Conservation (phyloP, 495 filamentous ascomycete species). For the Xeromyces bisporus region DNA sequence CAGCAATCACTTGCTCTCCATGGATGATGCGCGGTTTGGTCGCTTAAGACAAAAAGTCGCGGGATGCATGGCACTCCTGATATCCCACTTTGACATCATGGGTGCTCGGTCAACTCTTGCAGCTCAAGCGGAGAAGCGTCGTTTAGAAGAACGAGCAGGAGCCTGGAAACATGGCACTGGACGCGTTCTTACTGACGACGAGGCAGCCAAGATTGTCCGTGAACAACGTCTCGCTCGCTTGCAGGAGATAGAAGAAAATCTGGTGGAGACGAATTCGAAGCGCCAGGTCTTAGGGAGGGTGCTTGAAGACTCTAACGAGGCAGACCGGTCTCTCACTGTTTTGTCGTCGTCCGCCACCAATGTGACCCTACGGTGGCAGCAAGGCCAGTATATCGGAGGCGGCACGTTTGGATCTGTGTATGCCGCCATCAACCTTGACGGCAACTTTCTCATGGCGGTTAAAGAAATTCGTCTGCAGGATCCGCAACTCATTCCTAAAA, state of each 20-base stretch:
- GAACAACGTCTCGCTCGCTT: conserved; percentile 57
- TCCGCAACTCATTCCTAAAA: conserved; percentile 84
- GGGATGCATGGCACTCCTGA: conserved; percentile 92
- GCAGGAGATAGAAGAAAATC: conserved; percentile 52
- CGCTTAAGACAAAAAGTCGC: conserved; percentile 72
- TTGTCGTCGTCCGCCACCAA: conserved; percentile 88
- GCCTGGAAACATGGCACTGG: conserved; percentile 60
- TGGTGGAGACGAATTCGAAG: conserved; percentile 71
- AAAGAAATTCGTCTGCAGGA: conserved; percentile 97
- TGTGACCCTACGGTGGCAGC: conserved; percentile 90
- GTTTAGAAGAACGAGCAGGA: conserved; percentile 59
- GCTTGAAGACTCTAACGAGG: conserved; percentile 84
- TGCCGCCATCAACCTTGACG: conserved; percentile 90
- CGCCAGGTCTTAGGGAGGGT: conserved; percentile 78
- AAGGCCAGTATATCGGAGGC: conserved; percentile 91
- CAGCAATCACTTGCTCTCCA: conserved; percentile 73
- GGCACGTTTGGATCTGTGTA: conserved; percentile 97
- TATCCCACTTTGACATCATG: conserved; percentile 98
- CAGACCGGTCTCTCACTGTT: conserved; percentile 83
- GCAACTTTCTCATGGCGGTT: conserved; percentile 91
- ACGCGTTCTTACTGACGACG: conserved; percentile 66
- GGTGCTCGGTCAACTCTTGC: conserved; percentile 84
- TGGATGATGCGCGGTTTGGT: conserved; percentile 74
- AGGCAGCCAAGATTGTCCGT: conserved; percentile 54
- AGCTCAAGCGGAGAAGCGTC: conserved; percentile 76